Evolutionary conservation across 2,329 filamentous ascomycete genomes (phyloP).

Genomic region (Phyllosticta citriasiana): DNA sequence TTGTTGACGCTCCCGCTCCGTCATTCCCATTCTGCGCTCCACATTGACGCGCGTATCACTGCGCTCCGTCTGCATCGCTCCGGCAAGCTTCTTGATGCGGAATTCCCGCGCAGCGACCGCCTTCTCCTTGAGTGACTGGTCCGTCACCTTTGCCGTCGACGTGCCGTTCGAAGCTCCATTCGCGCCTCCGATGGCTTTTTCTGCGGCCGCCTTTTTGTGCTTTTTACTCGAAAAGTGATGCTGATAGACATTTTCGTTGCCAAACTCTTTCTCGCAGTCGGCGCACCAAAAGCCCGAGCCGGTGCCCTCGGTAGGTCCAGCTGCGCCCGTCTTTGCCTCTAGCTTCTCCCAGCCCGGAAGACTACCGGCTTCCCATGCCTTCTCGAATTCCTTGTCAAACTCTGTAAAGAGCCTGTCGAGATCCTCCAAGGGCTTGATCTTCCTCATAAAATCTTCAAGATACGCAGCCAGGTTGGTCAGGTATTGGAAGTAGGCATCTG

Average conservation of each 20-base stretch:
- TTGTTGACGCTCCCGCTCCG: slow-evolving; percentile 85
- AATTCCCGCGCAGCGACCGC: slow-evolving; percentile 85
- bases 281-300: slow-evolving; percentile 75
- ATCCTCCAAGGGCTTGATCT: slow-evolving; percentile 78
- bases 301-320: slow-evolving; percentile 37
- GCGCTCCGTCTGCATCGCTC: slow-evolving; percentile 76
- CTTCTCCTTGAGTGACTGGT: slow-evolving; percentile 60
- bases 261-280: slow-evolving; percentile 90
- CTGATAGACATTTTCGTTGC: slow-evolving; percentile 90
- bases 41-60: slow-evolving; percentile 88
- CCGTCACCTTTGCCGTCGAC: not conserved
- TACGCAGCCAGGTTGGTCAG: slow-evolving; percentile 71
- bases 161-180: slow-evolving; percentile 13
- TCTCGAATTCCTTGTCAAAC: slow-evolving; percentile 77
- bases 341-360: slow-evolving; percentile 61
- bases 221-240: slow-evolving; percentile 84
- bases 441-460: slow-evolving; percentile 76
- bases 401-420: slow-evolving; percentile 63
- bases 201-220: slow-evolving; percentile 73
- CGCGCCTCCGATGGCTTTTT: slow-evolving; percentile 29
- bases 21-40: slow-evolving; percentile 95
- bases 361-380: slow-evolving; percentile 69
- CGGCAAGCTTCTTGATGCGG: slow-evolving; percentile 67
- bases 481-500: slow-evolving; percentile 86
- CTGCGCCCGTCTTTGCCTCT: slow-evolving; percentile 25